Evolutionary conservation across 2,329 filamentous ascomycete genomes (phyloP), one percentile per base, ranked within the genome.

Genomic region (Xylogone sp.): DNA sequence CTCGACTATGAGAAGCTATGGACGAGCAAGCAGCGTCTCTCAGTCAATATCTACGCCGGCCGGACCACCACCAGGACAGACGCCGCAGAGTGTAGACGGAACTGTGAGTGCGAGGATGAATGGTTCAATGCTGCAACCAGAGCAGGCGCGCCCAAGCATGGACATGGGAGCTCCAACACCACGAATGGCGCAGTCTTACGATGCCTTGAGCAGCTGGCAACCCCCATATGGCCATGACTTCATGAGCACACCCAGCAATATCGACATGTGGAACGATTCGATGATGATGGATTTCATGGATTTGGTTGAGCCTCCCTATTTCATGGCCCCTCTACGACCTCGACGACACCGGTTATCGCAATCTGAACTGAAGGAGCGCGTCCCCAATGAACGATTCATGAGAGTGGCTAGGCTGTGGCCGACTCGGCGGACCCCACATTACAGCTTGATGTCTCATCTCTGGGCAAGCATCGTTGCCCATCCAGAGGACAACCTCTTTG

Each of bases 341-440:
- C 10, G 34, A 39, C 10, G 21, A 20, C 24, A 24, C 16, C 34
- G 27, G 16, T 16, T 22, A 19, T 47, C 24, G 16, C 45, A 21
- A 24, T 39, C 34, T 5, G 34, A 39, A 39, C n/a, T 39, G 27
- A 34, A 24, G 16, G 42, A 22, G 42, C 13, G 13, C 5, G 34
- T 62, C 21, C 71, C 71, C 3, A 70, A 62, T 50, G 71, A 74
- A 50, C 61, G 71, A 5, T 74, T 74, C 50, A 59, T 65, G 27
- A 69, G 64, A 48, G 69, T 74, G 1, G 69, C 74, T 51, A 63
- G 67, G 22, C 72, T 66, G 54, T 74, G 71, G 71, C 57, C 70
- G 18, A 68, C 67, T 45, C 66, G 70, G 24, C 59, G 67, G 2
- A 69, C 68, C 45, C 63, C 65, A 29, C 64, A 65, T 3, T 62